These are phyloP conservation scores for Penicillium bovifimosum DNA, from an alignment of 495 filamentous ascomycete genomes.

Conservation along the genomic window DNA sequence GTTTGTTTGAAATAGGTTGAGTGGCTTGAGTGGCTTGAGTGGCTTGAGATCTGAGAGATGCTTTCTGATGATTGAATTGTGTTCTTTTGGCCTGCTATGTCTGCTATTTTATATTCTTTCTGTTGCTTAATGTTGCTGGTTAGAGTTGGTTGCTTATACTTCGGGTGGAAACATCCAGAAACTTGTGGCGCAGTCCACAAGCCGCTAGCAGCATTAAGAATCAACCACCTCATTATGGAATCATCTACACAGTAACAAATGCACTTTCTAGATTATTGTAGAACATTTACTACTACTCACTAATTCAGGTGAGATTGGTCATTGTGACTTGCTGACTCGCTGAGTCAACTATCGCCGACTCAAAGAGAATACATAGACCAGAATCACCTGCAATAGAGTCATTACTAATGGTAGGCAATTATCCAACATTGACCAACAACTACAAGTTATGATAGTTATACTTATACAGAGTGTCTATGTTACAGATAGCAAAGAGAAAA, in stretches of 20 bases:
- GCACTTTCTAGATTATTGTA: background rate
- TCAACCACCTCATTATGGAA: background rate
- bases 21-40: background rate
- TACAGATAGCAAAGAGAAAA: background rate
- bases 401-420: background rate
- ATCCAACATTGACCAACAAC: too few species aligned
- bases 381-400: background rate
- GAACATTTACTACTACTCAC: background rate
- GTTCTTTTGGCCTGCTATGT: background rate
- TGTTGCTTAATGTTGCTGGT: background rate
- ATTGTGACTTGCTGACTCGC: too few species aligned
- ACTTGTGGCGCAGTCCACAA: conserved; percentile 8
- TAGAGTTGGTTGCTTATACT: background rate
- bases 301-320: background rate
- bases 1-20: background rate
- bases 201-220: conserved; percentile 1
- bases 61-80: background rate
- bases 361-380: background rate
- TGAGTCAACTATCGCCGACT: background rate
- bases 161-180: conserved; percentile 19
- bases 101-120: conserved; percentile 4
- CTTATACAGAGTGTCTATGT: background rate
- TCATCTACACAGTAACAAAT: too few species aligned
- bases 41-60: background rate
- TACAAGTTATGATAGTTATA: background rate